Evolutionary conservation across 1,284 basidiomycete genomes (phyloP).

Genomic region (Tilletiaria anomala): DNA sequence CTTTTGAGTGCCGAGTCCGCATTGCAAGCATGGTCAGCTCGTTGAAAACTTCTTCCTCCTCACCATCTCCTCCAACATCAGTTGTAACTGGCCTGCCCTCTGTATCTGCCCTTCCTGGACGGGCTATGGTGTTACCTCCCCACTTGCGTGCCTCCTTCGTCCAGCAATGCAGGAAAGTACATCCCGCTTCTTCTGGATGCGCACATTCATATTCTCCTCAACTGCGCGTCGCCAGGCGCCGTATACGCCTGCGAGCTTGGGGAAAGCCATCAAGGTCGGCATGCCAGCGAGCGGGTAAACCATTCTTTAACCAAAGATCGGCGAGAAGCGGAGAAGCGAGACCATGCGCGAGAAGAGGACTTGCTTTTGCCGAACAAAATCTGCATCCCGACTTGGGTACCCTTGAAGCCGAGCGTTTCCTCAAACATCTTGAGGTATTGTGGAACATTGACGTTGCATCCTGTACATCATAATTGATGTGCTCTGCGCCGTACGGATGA

Average conservation of each 20-base stretch:
- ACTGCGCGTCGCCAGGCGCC: conserved; percentile 45
- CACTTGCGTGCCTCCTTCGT: too few species aligned
- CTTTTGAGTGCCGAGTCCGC: conserved; percentile 51
- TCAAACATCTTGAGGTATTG: conserved; percentile 33
- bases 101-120: too few species aligned
- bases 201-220: conserved; percentile 43
- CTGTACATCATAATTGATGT: conserved; percentile 35
- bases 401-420: conserved; percentile 20
- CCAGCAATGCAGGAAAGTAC: too few species aligned
- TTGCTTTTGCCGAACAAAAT: conserved; percentile 32
- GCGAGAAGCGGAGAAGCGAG: conserved; percentile 23
- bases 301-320: conserved; percentile 49
- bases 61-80: too few species aligned
- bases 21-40: conserved; percentile 51
- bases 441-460: conserved; percentile 26
- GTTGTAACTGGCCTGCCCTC: too few species aligned
- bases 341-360: conserved; percentile 27
- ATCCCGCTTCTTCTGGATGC: conserved; percentile 43
- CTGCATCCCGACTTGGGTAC: conserved; percentile 27
- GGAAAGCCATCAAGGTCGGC: conserved; percentile 43
- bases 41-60: conserved; percentile 50
- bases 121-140: too few species aligned
- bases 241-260: conserved; percentile 45
- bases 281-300: conserved; percentile 47
- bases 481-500: conserved; percentile 26